phyloP scores from a whole-genome alignment of 164 flowering plant genomes.

The Magnolia sinica region DNA sequence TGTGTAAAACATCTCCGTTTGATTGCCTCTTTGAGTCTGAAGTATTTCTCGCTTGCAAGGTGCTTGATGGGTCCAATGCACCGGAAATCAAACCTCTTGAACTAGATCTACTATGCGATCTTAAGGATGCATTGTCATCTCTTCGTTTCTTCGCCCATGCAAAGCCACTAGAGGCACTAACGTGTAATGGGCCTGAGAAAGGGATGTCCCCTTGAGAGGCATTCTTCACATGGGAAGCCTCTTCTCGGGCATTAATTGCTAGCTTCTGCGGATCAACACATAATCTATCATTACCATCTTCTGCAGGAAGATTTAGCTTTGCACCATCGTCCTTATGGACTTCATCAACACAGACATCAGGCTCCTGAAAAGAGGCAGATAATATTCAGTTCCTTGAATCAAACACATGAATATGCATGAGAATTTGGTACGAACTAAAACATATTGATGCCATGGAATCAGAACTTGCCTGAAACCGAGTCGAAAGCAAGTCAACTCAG shows the following conservation, averaged over 20 bases:
- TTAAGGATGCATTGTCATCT: slow-evolving; percentile 44
- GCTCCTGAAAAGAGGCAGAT: slow-evolving; percentile 29
- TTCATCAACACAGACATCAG: slow-evolving; percentile 14
- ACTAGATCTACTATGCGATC: slow-evolving; percentile 63
- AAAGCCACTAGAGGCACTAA: slow-evolving; percentile 82
- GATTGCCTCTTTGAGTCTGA: slow-evolving; percentile 42
- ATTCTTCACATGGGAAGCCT: slow-evolving; percentile 56
- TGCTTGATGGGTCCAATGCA: slow-evolving; percentile 35
- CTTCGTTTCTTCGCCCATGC: slow-evolving; percentile 82
- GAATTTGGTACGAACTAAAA: not conserved
- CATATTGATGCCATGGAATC: not conserved
- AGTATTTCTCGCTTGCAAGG: slow-evolving; percentile 26
- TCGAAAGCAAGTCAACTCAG: not conserved
- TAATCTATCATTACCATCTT: slow-evolving; percentile 14
- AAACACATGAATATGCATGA: not conserved
- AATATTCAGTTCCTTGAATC: not conserved
- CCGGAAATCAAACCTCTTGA: slow-evolving; percentile 50
- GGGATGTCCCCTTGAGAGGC: slow-evolving; percentile 84
- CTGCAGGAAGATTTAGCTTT: slow-evolving; percentile 14
- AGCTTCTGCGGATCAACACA: slow-evolving; percentile 24
- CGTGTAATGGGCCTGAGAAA: slow-evolving; percentile 78
- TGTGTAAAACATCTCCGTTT: slow-evolving; percentile 30
- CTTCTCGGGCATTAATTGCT: slow-evolving; percentile 31
- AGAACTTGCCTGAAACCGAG: not conserved
- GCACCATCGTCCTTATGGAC: slow-evolving; percentile 16